phyloP scores from a whole-genome alignment of 108 stramenopile species.

The Fistulifera solaris region DNA sequence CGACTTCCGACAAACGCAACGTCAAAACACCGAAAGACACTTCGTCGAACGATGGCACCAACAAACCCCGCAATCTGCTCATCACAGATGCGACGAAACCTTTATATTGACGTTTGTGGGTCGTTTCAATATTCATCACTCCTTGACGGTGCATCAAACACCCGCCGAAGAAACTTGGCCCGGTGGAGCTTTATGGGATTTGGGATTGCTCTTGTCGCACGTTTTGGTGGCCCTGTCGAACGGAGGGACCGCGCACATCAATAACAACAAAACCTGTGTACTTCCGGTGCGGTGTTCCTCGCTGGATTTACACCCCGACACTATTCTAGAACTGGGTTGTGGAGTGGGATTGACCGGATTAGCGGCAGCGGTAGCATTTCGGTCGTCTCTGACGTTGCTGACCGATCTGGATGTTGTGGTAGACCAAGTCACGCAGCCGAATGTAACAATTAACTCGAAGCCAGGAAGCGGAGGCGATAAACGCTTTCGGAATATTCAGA shows the following conservation, averaged over 20 bases:
- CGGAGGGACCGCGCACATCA: conserved; percentile 1
- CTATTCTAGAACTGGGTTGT: conserved; percentile 34
- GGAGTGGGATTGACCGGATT: conserved; percentile 45
- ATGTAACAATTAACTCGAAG: conserved; percentile 27
- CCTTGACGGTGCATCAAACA: conserved; percentile 24
- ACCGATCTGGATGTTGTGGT: conserved; percentile 45
- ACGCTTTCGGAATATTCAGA: conserved; percentile 1
- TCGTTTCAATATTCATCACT: conserved; percentile 21
- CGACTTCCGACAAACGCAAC: no score
- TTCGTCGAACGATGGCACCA: conserved; percentile 1
- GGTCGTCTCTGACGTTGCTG: conserved; percentile 26
- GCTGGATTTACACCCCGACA: conserved; percentile 10
- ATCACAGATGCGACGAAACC: conserved; percentile 37
- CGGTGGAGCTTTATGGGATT: conserved; percentile 46
- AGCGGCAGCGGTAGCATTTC: conserved; percentile 29
- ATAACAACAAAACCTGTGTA: neutral
- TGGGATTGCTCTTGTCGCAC: conserved; percentile 32
- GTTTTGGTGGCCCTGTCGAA: conserved; percentile 28
- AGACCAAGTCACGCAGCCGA: conserved; percentile 27
- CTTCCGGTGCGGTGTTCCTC: neutral
- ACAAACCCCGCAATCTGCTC: conserved; percentile 30
- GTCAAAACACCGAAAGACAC: no score
- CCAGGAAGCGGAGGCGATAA: conserved; percentile 6
- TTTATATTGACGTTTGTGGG: conserved; percentile 22
- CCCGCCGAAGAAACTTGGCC: conserved; percentile 48